These are phyloP conservation scores for Acmispon strigosus DNA, from an alignment of 306 rosid species.

Conservation along the genomic window DNA sequence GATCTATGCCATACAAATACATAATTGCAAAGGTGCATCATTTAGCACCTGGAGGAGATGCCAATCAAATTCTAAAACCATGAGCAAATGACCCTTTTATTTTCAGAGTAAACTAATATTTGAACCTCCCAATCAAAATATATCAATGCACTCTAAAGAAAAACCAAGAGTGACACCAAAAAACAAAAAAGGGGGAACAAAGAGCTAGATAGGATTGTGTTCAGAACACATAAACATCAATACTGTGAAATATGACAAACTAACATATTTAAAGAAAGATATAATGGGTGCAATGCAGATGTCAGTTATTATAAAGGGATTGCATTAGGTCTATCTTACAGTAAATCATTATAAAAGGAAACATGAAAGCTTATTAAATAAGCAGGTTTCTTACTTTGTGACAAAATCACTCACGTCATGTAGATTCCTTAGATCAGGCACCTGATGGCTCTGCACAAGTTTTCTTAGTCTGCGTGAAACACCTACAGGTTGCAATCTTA, in stretches of 20 bases:
- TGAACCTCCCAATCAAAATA: neutral
- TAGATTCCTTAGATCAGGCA: constrained; percentile 86
- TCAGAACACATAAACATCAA: neutral
- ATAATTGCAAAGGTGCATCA: neutral
- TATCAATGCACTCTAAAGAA: neutral
- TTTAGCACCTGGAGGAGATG: neutral
- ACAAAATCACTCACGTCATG: constrained; percentile 94
- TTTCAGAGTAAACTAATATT: neutral
- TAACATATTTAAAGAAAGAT: neutral
- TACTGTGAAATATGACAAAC: neutral
- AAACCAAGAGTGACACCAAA: neutral
- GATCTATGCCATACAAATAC: neutral
- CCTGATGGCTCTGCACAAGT: constrained; percentile 89
- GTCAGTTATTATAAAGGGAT: neutral
- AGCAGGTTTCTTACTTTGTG: constrained; percentile 63
- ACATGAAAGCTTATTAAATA: neutral
- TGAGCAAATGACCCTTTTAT: neutral
- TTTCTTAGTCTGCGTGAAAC: constrained; percentile 83
- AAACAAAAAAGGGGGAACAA: neutral
- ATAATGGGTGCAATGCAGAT: neutral
- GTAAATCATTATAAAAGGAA: neutral
- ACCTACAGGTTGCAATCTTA: constrained; percentile 90
- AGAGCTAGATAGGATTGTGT: neutral
- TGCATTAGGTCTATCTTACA: neutral
- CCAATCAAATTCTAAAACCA: neutral